Evolutionary conservation across 192 early-diverging fungal genomes (phyloP).

Genomic region (Geranomyces variabilis): DNA sequence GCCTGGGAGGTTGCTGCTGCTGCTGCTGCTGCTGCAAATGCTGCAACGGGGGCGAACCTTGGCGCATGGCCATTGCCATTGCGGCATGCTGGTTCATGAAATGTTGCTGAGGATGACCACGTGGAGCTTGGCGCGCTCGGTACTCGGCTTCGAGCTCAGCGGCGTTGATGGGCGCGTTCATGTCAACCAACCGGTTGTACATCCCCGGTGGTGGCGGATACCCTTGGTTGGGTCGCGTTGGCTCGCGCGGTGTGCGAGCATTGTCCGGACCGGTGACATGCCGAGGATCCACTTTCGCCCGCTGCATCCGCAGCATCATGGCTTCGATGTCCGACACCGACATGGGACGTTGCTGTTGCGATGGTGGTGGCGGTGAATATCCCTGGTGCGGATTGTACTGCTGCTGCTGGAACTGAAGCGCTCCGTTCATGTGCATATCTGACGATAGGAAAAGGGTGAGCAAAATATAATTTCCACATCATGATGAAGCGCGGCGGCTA

Average conservation of each 20-base stretch:
- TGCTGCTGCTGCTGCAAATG: slow-evolving; percentile 18
- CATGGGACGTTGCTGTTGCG: slow-evolving; percentile 26
- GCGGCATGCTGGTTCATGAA: not conserved
- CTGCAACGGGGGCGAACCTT: not conserved
- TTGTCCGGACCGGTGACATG: not conserved
- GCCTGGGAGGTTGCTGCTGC: slow-evolving; percentile 16
- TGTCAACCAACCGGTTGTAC: not conserved
- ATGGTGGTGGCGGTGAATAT: not conserved
- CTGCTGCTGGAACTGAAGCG: not conserved
- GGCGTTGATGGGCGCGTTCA: slow-evolving; percentile 25
- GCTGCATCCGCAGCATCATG: slow-evolving; percentile 23
- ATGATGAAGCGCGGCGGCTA: no score
- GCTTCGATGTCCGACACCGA: slow-evolving; percentile 48
- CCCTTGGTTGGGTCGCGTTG: not conserved
- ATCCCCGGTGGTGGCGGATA: not conserved
- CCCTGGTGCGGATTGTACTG: not conserved
- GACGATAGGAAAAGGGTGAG: no score
- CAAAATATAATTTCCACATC: no score
- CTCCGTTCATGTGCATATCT: not conserved
- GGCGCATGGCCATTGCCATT: not conserved
- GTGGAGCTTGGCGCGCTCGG: slow-evolving; percentile 8
- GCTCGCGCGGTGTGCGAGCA: not conserved
- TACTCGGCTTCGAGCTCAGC: slow-evolving; percentile 39
- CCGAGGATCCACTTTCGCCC: not conserved
- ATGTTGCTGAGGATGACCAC: not conserved